These are phyloP conservation scores for Protea cynaroides DNA, from an alignment of 164 flowering plant genomes.

Conservation along the genomic window DNA sequence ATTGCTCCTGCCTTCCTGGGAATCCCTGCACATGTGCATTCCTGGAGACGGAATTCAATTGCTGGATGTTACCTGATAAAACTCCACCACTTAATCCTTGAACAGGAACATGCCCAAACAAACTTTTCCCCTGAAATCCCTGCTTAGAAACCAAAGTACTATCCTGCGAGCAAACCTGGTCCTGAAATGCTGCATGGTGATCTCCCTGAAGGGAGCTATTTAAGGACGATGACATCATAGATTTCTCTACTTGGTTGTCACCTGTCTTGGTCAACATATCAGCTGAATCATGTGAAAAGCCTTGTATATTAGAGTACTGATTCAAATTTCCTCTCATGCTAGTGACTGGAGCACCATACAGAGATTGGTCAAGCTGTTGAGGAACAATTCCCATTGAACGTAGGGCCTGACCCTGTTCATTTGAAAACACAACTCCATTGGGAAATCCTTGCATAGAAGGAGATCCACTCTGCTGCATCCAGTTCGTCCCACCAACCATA, in stretches of 20 bases:
- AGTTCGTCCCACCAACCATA: slow-evolving; percentile 29
- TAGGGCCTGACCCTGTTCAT: slow-evolving; percentile 34
- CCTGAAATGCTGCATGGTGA: slow-evolving; percentile 26
- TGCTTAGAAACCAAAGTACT: slow-evolving; percentile 30
- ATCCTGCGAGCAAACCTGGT: slow-evolving; percentile 31
- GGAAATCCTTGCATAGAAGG: slow-evolving; percentile 40
- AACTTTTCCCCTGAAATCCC: slow-evolving; percentile 35
- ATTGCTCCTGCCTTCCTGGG: slow-evolving; percentile 32
- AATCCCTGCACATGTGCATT: slow-evolving; percentile 34
- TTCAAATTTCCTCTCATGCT: slow-evolving; percentile 29
- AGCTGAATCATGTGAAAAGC: slow-evolving; percentile 31
- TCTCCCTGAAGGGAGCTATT: slow-evolving; percentile 36
- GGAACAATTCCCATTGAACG: slow-evolving; percentile 38
- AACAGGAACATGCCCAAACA: slow-evolving; percentile 30
- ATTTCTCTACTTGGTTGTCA: slow-evolving; percentile 35
- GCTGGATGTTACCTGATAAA: slow-evolving; percentile 31
- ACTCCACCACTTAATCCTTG: slow-evolving; percentile 27
- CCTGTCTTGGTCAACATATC: slow-evolving; percentile 26
- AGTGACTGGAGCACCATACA: slow-evolving; percentile 50
- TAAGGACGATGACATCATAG: slow-evolving; percentile 25
- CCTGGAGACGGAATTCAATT: slow-evolving; percentile 17
- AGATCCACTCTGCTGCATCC: slow-evolving; percentile 38
- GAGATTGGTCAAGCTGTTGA: slow-evolving; percentile 56
- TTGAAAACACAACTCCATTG: slow-evolving; percentile 32
- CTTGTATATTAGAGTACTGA: slow-evolving; percentile 43